phyloP scores from a whole-genome alignment of 192 early-diverging fungal species.

The Geranomyces variabilis region DNA sequence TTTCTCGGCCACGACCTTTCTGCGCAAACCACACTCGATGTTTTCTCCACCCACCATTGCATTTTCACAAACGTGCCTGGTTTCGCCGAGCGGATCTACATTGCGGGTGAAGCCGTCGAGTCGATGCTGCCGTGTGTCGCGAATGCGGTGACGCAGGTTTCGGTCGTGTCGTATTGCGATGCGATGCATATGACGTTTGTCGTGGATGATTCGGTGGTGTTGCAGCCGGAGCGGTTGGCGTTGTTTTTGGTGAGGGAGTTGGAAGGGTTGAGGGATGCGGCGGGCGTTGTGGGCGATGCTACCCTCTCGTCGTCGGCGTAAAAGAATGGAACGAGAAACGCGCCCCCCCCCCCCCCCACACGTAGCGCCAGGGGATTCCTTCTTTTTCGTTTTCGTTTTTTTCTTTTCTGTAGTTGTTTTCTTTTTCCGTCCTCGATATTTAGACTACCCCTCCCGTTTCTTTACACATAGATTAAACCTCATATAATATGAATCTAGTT shows the following conservation, averaged over 20 bases:
- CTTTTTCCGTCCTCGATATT: no score
- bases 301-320: no score
- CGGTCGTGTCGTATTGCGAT: constrained; percentile 22
- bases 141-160: constrained; percentile 31
- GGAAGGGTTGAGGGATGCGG: constrained; percentile 13
- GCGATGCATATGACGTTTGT: constrained; percentile 38
- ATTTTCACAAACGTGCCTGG: constrained; percentile 38
- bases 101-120: constrained; percentile 24
- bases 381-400: no score
- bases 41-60: constrained; percentile 21
- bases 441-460: no score
- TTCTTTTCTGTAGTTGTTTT: no score
- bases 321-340: no score
- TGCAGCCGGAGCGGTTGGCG: constrained; percentile 24
- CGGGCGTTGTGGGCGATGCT: background rate
- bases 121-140: constrained; percentile 19
- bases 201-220: constrained; percentile 23
- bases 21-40: constrained; percentile 14
- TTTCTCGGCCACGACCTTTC: constrained; percentile 8
- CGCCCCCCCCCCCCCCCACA: no score
- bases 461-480: no score
- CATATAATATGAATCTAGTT: no score
- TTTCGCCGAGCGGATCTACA: constrained; percentile 27
- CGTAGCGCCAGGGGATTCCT: no score
- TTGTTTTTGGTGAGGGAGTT: constrained; percentile 30